phyloP scores from a whole-genome alignment of 306 rosid genomes.

The Quercus suber region DNA sequence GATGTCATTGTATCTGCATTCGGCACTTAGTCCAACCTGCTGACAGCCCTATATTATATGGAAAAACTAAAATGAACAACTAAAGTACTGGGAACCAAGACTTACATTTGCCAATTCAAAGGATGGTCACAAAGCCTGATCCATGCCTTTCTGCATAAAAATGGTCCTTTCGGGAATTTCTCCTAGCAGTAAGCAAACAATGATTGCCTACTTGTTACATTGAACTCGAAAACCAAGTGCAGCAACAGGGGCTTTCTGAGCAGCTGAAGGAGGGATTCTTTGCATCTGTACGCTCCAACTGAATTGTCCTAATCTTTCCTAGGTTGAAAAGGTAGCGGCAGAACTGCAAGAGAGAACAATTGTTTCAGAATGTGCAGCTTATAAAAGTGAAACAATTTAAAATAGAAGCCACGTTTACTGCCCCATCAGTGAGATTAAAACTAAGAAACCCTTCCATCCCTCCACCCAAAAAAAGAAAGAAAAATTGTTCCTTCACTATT shows the following conservation, averaged over 20 bases:
- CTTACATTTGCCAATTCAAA: constrained; percentile 96
- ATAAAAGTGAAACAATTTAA: not conserved
- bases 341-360: constrained; percentile 48
- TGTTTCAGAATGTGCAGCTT: constrained; percentile 4
- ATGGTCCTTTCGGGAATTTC: constrained; percentile 98
- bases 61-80: not conserved
- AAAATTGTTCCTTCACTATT: not conserved
- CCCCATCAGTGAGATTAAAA: not conserved
- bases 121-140: constrained; percentile 81
- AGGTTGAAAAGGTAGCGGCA: constrained; percentile 91
- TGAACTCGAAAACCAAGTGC: constrained; percentile 97
- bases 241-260: constrained; percentile 90
- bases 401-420: not conserved
- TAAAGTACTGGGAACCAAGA: not conserved
- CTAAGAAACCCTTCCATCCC: not conserved
- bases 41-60: not conserved
- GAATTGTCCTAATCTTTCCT: constrained; percentile 94
- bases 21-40: not conserved
- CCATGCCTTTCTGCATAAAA: constrained; percentile 93
- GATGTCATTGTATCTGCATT: not conserved
- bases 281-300: constrained; percentile 96
- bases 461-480: not conserved
- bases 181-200: constrained; percentile 86
- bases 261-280: constrained; percentile 97
- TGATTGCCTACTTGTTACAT: constrained; percentile 96